phyloP scores from a whole-genome alignment of 331 rosid species.

The Acacia concinna region DNA sequence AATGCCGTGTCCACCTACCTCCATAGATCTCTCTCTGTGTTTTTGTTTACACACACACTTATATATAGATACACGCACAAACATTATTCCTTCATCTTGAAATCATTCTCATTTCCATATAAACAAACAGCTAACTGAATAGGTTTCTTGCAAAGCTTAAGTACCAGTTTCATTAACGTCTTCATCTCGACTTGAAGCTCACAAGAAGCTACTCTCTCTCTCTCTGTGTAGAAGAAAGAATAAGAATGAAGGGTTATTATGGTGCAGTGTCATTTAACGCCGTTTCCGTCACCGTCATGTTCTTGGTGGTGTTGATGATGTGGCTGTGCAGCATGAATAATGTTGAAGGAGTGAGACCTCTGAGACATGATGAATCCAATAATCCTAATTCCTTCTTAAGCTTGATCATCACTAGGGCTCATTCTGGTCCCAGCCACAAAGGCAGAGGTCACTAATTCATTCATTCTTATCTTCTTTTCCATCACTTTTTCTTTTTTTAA shows the following conservation, averaged over 20 bases:
- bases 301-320: conserved; percentile 46
- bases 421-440: conserved; percentile 69
- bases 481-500: neutral
- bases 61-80: neutral
- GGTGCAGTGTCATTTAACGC: conserved; percentile 33
- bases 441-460: conserved; percentile 63
- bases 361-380: conserved; percentile 34
- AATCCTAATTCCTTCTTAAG: conserved; percentile 28
- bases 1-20: neutral
- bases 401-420: conserved; percentile 38
- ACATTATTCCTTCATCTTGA: neutral
- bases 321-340: conserved; percentile 41
- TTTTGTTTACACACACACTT: too few relatives aligned
- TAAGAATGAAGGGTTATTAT: conserved; percentile 45
- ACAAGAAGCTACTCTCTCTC: neutral
- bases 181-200: neutral
- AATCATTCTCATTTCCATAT: conserved; percentile 21
- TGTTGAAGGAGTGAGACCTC: conserved; percentile 57
- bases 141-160: neutral
- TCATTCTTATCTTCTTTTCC: neutral
- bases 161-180: neutral
- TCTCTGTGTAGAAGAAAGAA: neutral
- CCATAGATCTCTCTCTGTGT: conserved; percentile 1
- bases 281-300: conserved; percentile 31
- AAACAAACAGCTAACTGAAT: neutral